Conservation (phyloP, 306 rosid genomes). For the Gynostemma pentaphyllum region DNA sequence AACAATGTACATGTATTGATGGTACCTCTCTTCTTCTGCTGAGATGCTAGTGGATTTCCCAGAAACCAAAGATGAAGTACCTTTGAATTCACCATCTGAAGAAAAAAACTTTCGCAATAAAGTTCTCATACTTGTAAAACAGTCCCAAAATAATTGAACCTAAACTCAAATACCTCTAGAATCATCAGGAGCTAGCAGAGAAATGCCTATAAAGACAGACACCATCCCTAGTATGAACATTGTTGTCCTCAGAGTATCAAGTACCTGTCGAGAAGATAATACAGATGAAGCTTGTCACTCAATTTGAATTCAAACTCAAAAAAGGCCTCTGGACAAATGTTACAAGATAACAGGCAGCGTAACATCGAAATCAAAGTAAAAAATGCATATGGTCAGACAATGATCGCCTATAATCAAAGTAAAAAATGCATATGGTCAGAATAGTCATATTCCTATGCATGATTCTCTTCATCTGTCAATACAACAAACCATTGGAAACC, state of each 20-base stretch:
- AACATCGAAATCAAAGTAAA: not conserved
- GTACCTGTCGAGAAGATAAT: constrained; percentile 53
- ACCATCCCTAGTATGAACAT: constrained; percentile 87
- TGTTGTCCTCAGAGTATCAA: constrained; percentile 78
- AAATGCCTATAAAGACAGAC: constrained; percentile 87
- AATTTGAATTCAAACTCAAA: constrained; percentile 2
- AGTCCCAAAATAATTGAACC: constrained; percentile 8
- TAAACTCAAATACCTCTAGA: constrained; percentile 50
- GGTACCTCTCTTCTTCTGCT: constrained; percentile 59
- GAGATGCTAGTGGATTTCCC: constrained; percentile 44
- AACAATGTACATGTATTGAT: no score
- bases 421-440: not conserved
- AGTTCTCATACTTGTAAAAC: constrained; percentile 16
- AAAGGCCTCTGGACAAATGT: not conserved
- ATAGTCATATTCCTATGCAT: not conserved
- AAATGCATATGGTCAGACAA: not conserved
- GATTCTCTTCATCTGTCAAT: not conserved
- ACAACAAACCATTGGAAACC: not conserved
- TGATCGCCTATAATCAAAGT: not conserved
- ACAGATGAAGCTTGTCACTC: constrained; percentile 11
- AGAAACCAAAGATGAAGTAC: constrained; percentile 43
- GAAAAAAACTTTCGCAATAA: constrained; percentile 19
- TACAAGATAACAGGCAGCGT: not conserved
- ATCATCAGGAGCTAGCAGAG: constrained; percentile 94
- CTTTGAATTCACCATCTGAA: constrained; percentile 65